A percentile compares a stretch with the other conserved stretches of the same genome.
These are phyloP conservation scores for Vigna reflexopilosa DNA, from an alignment of 306 rosid species.

Conservation along the genomic window DNA sequence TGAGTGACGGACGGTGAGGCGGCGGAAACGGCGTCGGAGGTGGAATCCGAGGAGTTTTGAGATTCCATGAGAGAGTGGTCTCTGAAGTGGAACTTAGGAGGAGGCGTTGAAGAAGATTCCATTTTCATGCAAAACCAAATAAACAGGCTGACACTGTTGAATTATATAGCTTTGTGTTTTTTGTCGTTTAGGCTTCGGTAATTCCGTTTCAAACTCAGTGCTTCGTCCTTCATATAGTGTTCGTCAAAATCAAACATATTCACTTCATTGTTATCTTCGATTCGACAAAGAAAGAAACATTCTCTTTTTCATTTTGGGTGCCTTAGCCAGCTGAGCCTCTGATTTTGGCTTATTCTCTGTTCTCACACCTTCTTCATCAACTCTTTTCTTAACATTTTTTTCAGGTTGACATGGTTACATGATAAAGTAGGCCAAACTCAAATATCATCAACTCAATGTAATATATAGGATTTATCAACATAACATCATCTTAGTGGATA, in stretches of 20 bases:
- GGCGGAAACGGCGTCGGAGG: conserved; percentile 55
- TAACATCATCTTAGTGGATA: no score
- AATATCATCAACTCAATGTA: no score
- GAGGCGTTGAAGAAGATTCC: conserved; percentile 61
- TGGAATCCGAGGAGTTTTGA: conserved; percentile 54
- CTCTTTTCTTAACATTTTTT: no score
- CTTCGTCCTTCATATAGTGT: not conserved
- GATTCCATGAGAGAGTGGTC: conserved; percentile 58
- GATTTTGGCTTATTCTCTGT: not conserved
- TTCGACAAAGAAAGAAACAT: not conserved
- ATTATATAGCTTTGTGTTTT: not conserved
- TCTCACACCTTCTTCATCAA: no score
- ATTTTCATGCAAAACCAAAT: conserved; percentile 33
- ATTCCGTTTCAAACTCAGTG: not conserved
- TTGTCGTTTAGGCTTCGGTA: not conserved
- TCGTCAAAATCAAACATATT: not conserved
- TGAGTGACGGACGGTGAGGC: conserved; percentile 44
- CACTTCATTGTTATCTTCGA: conserved; percentile 38
- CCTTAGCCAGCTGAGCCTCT: not conserved
- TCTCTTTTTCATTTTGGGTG: not conserved
- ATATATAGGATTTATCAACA: no score
- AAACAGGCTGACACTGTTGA: no score
- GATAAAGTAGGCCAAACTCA: no score
- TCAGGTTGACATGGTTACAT: no score
- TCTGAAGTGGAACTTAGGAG: conserved; percentile 66